Base-by-base conservation (phyloP, 192 early-diverging fungal species). In the Chytriomyces confervae region DNA sequence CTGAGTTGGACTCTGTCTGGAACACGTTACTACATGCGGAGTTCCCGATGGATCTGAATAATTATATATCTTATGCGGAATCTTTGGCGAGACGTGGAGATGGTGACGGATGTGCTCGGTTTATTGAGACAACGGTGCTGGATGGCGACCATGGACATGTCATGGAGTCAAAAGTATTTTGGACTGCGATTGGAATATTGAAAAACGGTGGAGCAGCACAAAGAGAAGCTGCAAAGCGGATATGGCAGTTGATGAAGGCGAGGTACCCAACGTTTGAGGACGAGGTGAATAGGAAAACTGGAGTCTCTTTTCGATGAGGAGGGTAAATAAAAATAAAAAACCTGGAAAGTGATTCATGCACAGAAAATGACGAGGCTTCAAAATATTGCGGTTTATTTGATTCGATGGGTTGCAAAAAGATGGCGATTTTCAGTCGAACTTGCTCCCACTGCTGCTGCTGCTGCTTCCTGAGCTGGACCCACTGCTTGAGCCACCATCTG, bases 21-120 rank as follows among this genome's bases (percentile, higher is more conserved):
- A 50, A 62, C 20, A 20, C 46, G 7, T 5, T 72, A 6, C 8
- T 62, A 2, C 11, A 29, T 10, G 20, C 8, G 7, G 47, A 47
- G 44, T 79, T 72, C 45, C 68, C 69, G 43, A 6, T 79, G 8
- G 77, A 79, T 44, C 63, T 72, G 50, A 79, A 79, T 51, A 73
- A 79, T 49, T 79, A 71, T 45, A 72, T 79, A 23, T 62, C 69
- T 1, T 79, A 79, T 47, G 20, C 66, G 27, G 77, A 79, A 23
- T 57, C 69, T 20, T 66, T 79, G 45, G 77, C 77, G 10, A 77
- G 77, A 50, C 36, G 48, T 6, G 77, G 70, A 6, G 60, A 69
- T 24, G 9, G 16, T 20, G 53, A 61, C 18, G 61, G 16, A 9
- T 69, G 60, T 48, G 7, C 70, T 5, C 36, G 10, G 2, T 77